phyloP scores from a whole-genome alignment of 2,329 filamentous ascomycete species.

The Blumeria hordei region DNA sequence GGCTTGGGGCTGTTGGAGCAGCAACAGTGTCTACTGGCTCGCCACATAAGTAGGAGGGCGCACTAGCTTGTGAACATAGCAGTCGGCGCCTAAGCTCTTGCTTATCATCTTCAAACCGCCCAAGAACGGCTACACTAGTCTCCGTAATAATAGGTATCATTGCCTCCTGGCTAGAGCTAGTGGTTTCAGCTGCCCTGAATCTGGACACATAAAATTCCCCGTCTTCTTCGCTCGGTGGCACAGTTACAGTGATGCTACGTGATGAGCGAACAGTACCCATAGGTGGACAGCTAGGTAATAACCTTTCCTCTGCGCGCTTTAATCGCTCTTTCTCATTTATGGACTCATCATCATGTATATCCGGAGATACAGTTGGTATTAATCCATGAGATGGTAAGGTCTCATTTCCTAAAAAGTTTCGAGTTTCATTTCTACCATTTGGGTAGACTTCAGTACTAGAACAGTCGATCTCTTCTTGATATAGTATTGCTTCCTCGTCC shows the following conservation, averaged over 20 bases:
- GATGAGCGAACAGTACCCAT: slow-evolving; percentile 15
- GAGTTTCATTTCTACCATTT: slow-evolving; percentile 3
- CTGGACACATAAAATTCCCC: slow-evolving; percentile 27
- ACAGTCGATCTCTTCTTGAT: slow-evolving; percentile 15
- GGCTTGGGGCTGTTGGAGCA: too few relatives aligned
- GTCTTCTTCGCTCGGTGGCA: slow-evolving; percentile 15
- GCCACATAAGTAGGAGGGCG: slow-evolving; percentile 25
- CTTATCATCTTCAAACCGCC: slow-evolving; percentile 33
- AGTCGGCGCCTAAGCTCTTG: slow-evolving; percentile 37
- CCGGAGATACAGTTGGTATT: slow-evolving; percentile 33
- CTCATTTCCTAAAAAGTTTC: slow-evolving; percentile 13
- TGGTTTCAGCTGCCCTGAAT: slow-evolving; percentile 6
- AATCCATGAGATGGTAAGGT: slow-evolving; percentile 17
- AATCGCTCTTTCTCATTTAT: slow-evolving; percentile 66
- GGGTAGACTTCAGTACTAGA: slow-evolving; percentile 9
- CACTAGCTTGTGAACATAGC: slow-evolving; percentile 26
- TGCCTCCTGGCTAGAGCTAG: too few relatives aligned
- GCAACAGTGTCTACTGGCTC: too few relatives aligned
- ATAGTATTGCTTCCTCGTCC: slow-evolving; percentile 9
- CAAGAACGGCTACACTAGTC: too few relatives aligned
- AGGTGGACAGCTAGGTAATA: slow-evolving; percentile 62
- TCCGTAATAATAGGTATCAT: too few relatives aligned
- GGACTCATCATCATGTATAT: slow-evolving; percentile 30
- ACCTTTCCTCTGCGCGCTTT: slow-evolving; percentile 48
- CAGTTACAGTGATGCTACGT: slow-evolving; percentile 6